These are phyloP conservation scores for Verbena officinalis DNA, from an alignment of 257 asterid species.

Conservation along the genomic window DNA sequence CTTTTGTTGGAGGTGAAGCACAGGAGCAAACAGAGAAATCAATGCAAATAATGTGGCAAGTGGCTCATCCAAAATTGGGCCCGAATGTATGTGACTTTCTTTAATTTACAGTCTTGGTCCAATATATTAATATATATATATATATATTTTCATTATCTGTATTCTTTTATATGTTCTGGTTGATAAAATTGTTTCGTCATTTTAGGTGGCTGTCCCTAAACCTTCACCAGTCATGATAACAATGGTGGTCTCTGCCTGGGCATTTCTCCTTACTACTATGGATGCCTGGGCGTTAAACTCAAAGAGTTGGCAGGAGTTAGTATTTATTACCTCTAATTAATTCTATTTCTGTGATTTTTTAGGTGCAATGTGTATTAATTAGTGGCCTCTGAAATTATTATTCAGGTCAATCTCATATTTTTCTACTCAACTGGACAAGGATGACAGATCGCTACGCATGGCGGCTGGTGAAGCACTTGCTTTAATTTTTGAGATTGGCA, in stretches of 20 bases:
- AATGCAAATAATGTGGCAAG: slow-evolving; percentile 94
- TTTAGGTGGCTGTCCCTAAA: slow-evolving; percentile 77
- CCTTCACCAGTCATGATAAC: slow-evolving; percentile 66
- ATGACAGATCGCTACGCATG: slow-evolving; percentile 80
- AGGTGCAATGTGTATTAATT: neutral
- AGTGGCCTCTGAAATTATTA: slow-evolving; percentile 23
- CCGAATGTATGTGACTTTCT: slow-evolving; percentile 66
- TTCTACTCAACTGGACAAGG: slow-evolving; percentile 81
- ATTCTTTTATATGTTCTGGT: neutral
- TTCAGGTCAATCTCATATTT: slow-evolving; percentile 76
- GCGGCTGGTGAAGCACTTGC: slow-evolving; percentile 98
- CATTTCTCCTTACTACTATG: slow-evolving; percentile 86
- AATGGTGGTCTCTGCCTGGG: slow-evolving; percentile 79
- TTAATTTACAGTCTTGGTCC: neutral
- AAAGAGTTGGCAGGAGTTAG: slow-evolving; percentile 91
- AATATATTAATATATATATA: neutral
- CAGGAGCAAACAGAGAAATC: slow-evolving; percentile 81
- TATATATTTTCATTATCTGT: neutral
- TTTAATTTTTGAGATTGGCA: slow-evolving; percentile 75
- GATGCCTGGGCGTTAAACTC: slow-evolving; percentile 59
- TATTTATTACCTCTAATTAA: slow-evolving; percentile 19
- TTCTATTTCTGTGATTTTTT: slow-evolving; percentile 1
- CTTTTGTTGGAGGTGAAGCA: slow-evolving; percentile 95
- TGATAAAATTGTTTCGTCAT: slow-evolving; percentile 11
- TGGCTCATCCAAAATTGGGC: slow-evolving; percentile 90